Evolutionary conservation across 208 protist species (phyloP), one percentile per base, ranked within the genome.

Genomic region (Lotmaria passim): DNA sequence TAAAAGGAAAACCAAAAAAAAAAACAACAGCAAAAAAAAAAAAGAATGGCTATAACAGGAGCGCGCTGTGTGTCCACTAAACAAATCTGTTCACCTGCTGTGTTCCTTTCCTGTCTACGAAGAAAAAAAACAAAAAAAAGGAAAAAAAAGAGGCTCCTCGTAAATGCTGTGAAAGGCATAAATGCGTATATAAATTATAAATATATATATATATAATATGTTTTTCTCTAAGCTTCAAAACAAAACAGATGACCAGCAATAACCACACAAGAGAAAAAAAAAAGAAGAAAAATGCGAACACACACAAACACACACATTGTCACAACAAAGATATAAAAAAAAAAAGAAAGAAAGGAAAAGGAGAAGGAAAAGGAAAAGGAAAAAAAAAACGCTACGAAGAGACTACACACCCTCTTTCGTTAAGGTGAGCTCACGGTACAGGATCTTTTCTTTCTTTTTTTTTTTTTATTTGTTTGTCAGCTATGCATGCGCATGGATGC

Each of bases 301-400:
- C 23, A 66, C 28, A 57, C 8, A 69, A 19, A 63, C 44, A 69
- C 38, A 58, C 59, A 71, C 34, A 56, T 36, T 47, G 58, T 43
- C 34, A 70, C 43, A 44, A 69, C 50, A 36, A 69, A 47, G 15
- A 55, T 3, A 69, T 17, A 14, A 56, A 28, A 5, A 6, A 17
- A 0, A 55, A 7, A 71, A 28, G 33, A 67, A 69, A 47, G n/a
- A 61, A 58, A 12, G 5, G 10, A 7, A 19, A 2, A 44, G 34
- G 8, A 7, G 43, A 21, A 10, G 21, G 15, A 60, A 70, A 17
- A 41, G 30, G 65, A 60, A 64, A 21, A 33, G 58, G 31, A 33
- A 48, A 33, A 69, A 58, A 14, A 51, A 41, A 23, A 23, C 4
- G 24, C n/a, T 5, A 33, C 14, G 24, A 36, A 36, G n/a, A n/a